Percentiles rank a stretch among this genome's conserved stretches.
Evolutionary conservation across 2,329 filamentous ascomycete species (phyloP).

Genomic region (Alternaria hordeiaustralica): DNA sequence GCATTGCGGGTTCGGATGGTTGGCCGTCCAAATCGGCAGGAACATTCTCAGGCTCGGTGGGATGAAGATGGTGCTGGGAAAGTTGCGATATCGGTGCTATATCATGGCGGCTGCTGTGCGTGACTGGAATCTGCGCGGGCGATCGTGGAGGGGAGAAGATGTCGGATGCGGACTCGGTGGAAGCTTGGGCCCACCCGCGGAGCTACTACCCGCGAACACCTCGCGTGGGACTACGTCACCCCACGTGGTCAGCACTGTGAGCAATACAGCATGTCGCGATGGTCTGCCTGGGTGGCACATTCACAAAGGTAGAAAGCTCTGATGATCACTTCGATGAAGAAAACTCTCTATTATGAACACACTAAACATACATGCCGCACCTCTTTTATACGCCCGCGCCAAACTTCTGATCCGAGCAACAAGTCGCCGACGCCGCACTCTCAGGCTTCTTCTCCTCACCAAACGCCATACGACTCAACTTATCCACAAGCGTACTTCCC

Average conservation of each 20-base stretch:
- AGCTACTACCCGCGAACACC: background rate
- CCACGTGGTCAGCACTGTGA: background rate
- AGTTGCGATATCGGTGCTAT: background rate
- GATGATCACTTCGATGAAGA: background rate
- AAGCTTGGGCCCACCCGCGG: conserved; percentile 21
- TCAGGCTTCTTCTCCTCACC: conserved; percentile 40
- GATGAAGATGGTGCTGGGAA: background rate
- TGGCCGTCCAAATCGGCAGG: conserved; percentile 14
- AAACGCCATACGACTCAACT: conserved; percentile 58
- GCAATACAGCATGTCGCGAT: background rate
- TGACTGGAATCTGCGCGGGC: background rate
- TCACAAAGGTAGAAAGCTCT: background rate
- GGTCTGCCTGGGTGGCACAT: background rate
- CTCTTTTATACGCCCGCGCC: conserved; percentile 22
- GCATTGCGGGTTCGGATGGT: conserved; percentile 47
- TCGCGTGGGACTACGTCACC: conserved; percentile 5
- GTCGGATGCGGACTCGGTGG: conserved; percentile 5
- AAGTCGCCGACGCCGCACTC: conserved; percentile 11
- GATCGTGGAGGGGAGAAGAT: conserved; percentile 11
- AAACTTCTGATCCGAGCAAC: conserved; percentile 27
- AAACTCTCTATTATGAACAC: background rate
- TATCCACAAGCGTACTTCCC: conserved; percentile 56
- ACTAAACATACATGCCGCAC: background rate
- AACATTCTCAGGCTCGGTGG: conserved; percentile 27
- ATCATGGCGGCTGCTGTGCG: conserved; percentile 9